Percentiles rank a stretch among this genome's conserved stretches.
Evolutionary conservation across 148 eudicot species (phyloP).

Genomic region (Rhododendron ferrugineum): DNA sequence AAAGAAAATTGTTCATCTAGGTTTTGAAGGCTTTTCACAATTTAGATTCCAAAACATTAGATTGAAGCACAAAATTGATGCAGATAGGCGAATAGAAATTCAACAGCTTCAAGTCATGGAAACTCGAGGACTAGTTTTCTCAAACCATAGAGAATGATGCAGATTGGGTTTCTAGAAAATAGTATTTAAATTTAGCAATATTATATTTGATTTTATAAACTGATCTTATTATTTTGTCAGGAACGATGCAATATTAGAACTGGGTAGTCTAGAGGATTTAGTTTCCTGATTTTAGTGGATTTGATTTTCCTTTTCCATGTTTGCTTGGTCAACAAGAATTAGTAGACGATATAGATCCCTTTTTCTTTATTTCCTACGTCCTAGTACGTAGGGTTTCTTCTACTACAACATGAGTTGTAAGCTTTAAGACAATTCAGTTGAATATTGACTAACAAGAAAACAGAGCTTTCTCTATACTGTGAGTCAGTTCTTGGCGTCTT

Average conservation of each 20-base stretch:
- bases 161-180: background rate
- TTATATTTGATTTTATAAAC: no score
- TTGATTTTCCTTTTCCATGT: no score
- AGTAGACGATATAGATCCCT: no score
- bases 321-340: no score
- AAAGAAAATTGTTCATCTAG: background rate
- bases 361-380: no score
- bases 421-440: background rate
- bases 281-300: background rate
- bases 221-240: background rate
- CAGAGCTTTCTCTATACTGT: background rate
- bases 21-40: background rate
- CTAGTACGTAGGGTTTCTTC: background rate
- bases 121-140: background rate
- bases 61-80: background rate
- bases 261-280: background rate
- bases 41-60: background rate
- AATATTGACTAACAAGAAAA: background rate
- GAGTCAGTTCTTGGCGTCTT: background rate
- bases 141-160: background rate
- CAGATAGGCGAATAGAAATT: background rate
- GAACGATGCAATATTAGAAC: background rate
- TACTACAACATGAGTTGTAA: background rate
- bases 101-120: background rate
- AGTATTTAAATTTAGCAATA: background rate